These are phyloP conservation scores for Fusarium metavorans DNA, from an alignment of 2,329 filamentous ascomycete genomes.

Conservation along the genomic window DNA sequence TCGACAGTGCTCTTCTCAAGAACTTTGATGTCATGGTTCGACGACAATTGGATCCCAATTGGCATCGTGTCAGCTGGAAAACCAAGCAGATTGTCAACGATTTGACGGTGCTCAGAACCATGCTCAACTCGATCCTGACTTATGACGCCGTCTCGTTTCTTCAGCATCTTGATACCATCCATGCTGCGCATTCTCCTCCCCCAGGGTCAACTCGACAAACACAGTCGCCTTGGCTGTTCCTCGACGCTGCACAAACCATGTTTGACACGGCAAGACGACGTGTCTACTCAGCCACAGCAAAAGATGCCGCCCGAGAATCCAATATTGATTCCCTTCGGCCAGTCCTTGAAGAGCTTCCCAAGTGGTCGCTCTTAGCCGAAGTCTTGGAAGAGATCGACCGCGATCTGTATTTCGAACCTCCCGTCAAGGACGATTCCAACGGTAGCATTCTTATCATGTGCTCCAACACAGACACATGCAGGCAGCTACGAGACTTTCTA, in stretches of 20 bases:
- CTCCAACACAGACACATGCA: conserved; percentile 84
- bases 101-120: conserved; percentile 82
- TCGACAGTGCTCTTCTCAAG: conserved; percentile 91
- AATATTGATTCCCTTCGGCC: conserved; percentile 75
- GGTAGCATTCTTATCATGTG: conserved; percentile 98
- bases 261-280: conserved; percentile 90
- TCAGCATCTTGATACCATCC: conserved; percentile 92
- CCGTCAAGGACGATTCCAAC: conserved; percentile 83
- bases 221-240: conserved; percentile 94
- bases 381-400: conserved; percentile 93
- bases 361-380: conserved; percentile 91
- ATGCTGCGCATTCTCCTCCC: conserved; percentile 88
- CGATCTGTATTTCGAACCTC: conserved; percentile 86
- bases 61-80: conserved; percentile 96
- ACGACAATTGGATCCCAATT: conserved; percentile 92
- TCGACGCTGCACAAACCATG: conserved; percentile 94
- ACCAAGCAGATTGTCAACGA: conserved; percentile 96
- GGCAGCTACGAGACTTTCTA: conserved; percentile 90
- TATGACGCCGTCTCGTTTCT: conserved; percentile 93
- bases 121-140: conserved; percentile 84
- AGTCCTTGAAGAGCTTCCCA: conserved; percentile 92
- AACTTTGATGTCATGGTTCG: conserved; percentile 92
- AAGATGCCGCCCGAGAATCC: conserved; percentile 60
- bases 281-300: conserved; percentile 81
- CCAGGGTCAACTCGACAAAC: conserved; percentile 89